Evolutionary conservation across 106 monocot species (phyloP).

Genomic region (Allium sativum): DNA sequence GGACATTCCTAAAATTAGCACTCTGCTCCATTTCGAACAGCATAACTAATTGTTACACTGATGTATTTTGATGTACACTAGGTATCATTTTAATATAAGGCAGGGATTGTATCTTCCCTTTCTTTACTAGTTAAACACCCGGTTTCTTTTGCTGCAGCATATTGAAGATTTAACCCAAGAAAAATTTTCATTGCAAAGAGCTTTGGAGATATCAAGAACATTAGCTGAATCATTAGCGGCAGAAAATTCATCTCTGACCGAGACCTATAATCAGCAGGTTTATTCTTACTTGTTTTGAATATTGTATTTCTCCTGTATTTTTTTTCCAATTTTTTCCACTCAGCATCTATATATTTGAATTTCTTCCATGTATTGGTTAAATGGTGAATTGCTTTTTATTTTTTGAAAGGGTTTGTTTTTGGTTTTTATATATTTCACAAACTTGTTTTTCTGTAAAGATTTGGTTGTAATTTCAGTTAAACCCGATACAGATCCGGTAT

Average conservation of each 20-base stretch:
- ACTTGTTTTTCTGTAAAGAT: too few species aligned
- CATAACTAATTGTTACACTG: too few species aligned
- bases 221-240: slow-evolving; percentile 70
- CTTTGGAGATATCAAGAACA: slow-evolving; percentile 65
- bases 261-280: slow-evolving; percentile 89
- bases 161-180: slow-evolving; percentile 98
- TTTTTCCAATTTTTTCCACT: background rate
- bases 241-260: slow-evolving; percentile 90
- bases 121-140: too few species aligned
- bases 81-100: too few species aligned
- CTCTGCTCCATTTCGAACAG: too few species aligned
- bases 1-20: too few species aligned
- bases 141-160: slow-evolving; percentile 40
- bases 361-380: background rate
- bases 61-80: too few species aligned
- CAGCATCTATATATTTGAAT: background rate
- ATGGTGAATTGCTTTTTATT: background rate
- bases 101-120: too few species aligned
- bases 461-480: too few species aligned
- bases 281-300: slow-evolving; percentile 1
- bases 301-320: background rate
- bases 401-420: background rate
- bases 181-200: slow-evolving; percentile 86
- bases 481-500: too few species aligned
- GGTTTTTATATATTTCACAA: background rate